Conservation (phyloP, 2,329 filamentous ascomycete species). For the Colletotrichum tabaci region DNA sequence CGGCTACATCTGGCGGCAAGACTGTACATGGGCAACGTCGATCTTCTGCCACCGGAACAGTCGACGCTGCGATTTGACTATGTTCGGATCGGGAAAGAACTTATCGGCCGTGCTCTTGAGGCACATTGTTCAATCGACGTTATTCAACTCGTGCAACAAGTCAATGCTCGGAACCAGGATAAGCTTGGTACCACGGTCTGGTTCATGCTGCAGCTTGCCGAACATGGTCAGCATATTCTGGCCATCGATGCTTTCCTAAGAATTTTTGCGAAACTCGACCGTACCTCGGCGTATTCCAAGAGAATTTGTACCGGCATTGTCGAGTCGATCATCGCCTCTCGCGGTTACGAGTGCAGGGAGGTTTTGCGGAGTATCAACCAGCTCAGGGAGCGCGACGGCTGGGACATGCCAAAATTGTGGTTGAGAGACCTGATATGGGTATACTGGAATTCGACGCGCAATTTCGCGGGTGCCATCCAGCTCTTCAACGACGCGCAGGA, state of each 20-base stretch:
- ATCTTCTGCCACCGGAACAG: neutral
- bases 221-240: conserved; percentile 15
- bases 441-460: conserved; percentile 23
- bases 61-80: conserved; percentile 12
- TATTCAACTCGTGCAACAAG: conserved; percentile 14
- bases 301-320: conserved; percentile 19
- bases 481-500: conserved; percentile 24
- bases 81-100: conserved; percentile 18
- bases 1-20: conserved; percentile 8
- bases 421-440: conserved; percentile 11
- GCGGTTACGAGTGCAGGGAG: conserved; percentile 28
- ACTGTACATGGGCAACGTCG: conserved; percentile 32
- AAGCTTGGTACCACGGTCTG: conserved; percentile 10
- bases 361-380: conserved; percentile 23
- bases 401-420: conserved; percentile 24
- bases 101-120: conserved; percentile 20
- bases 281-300: conserved; percentile 12
- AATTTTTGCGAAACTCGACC: conserved; percentile 11
- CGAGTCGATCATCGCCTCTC: conserved; percentile 22
- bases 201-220: conserved; percentile 31
- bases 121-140: neutral
- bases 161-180: conserved; percentile 4
- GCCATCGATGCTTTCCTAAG: conserved; percentile 38
- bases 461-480: conserved; percentile 14
- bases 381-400: conserved; percentile 23